These are phyloP conservation scores for Ustanciosporium gigantosporum DNA, from an alignment of 1,284 basidiomycete species.

Conservation along the genomic window DNA sequence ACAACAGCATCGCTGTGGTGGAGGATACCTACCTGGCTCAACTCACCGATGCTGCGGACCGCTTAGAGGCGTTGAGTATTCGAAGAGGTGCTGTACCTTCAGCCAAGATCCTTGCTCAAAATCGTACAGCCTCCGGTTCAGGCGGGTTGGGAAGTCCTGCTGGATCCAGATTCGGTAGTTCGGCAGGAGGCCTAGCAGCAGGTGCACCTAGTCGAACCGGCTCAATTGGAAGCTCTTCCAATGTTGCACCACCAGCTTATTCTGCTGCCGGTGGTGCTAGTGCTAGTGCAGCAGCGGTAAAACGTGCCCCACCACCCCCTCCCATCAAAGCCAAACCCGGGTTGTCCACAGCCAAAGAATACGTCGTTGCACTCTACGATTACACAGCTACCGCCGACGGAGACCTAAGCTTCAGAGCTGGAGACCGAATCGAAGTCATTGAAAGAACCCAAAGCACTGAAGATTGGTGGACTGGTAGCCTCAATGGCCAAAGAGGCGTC, in stretches of 20 bases:
- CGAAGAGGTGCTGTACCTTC: conserved; percentile 44
- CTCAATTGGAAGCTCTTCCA: conserved; percentile 5
- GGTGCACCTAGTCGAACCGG: conserved; percentile 27
- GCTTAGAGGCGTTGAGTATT: conserved; percentile 56
- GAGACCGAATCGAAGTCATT: conserved; percentile 91
- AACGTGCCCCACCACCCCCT: conserved; percentile 83
- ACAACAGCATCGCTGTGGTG: conserved; percentile 68
- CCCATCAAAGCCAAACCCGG: conserved; percentile 79
- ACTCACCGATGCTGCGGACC: conserved; percentile 76
- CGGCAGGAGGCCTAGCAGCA: conserved; percentile 12
- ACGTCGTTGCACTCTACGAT: conserved; percentile 93
- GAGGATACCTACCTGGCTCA: conserved; percentile 76
- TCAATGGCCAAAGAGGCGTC: conserved; percentile 83
- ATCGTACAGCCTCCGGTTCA: conserved; percentile 4
- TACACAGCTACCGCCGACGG: conserved; percentile 79
- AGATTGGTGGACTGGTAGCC: conserved; percentile 96
- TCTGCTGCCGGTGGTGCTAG: conserved; percentile 2
- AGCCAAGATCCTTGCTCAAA: conserved; percentile 39
- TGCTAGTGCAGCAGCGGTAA: conserved; percentile 62
- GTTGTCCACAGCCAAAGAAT: conserved; percentile 66
- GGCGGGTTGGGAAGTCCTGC: conserved; percentile 10
- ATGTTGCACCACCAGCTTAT: conserved; percentile 16
- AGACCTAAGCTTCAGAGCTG: conserved; percentile 85
- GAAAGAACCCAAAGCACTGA: conserved; percentile 81
- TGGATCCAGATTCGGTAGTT: conserved; percentile 10